Conservation (phyloP, 129 eudicot species). For the Artemisia annua region DNA sequence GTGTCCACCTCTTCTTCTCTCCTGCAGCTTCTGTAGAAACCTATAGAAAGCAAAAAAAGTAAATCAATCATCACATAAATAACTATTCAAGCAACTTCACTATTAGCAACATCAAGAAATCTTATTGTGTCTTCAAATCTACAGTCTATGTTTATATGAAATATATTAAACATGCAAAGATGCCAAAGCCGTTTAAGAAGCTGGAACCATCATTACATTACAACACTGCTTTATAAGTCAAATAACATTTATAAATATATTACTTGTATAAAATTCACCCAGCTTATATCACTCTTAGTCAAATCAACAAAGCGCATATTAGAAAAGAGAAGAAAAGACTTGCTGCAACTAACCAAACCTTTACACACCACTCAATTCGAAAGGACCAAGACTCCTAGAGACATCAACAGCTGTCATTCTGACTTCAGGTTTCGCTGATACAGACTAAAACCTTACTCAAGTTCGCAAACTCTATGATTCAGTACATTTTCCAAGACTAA, state of each 20-base stretch:
- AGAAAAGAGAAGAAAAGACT: not conserved
- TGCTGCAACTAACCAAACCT: not conserved
- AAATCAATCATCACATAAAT: not conserved
- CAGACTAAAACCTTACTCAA: not conserved
- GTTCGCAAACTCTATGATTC: not conserved
- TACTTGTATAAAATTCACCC: not conserved
- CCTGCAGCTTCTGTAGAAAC: constrained; percentile 50
- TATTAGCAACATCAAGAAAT: not conserved
- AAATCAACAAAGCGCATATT: too few species aligned
- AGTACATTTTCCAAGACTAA: too few species aligned
- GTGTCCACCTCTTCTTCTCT: constrained; percentile 80
- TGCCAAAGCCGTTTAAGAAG: not conserved
- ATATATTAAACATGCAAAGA: not conserved
- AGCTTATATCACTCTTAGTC: not conserved
- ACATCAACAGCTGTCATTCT: too few species aligned
- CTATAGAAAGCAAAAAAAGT: constrained; percentile 31
- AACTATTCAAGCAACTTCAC: too few species aligned
- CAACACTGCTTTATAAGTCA: not conserved
- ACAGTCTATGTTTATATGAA: not conserved
- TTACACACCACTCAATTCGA: too few species aligned
- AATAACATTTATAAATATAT: too few species aligned
- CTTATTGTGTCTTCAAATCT: not conserved
- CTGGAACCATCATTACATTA: not conserved
- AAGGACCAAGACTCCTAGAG: too few species aligned
- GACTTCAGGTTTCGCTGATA: too few species aligned